These are phyloP conservation scores for Thalassiosira profunda DNA, from an alignment of 108 stramenopile genomes.

Conservation along the genomic window DNA sequence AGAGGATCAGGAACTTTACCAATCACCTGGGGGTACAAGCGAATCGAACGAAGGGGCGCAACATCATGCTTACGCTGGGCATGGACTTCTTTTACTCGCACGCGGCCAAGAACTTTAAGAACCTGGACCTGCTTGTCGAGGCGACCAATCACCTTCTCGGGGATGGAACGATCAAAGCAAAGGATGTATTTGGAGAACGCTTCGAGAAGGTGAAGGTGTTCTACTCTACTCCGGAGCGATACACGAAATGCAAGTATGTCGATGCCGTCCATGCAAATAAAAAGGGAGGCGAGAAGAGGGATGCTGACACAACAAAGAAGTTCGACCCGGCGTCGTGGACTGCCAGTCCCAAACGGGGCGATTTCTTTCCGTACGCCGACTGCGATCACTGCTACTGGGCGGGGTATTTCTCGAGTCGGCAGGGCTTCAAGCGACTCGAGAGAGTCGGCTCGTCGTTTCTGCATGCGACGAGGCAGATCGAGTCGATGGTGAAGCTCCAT, in stretches of 20 bases:
- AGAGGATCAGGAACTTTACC: slow-evolving; percentile 58
- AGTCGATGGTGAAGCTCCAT: slow-evolving; percentile 47
- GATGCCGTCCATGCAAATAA: slow-evolving; percentile 69
- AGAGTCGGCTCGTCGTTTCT: slow-evolving; percentile 80
- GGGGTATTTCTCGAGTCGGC: slow-evolving; percentile 93
- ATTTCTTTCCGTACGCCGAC: slow-evolving; percentile 97
- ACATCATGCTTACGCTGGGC: slow-evolving; percentile 94
- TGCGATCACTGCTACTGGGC: slow-evolving; percentile 95
- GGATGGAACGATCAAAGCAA: slow-evolving; percentile 28
- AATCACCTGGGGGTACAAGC: slow-evolving; percentile 59
- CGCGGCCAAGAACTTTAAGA: slow-evolving; percentile 55
- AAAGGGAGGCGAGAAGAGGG: background rate
- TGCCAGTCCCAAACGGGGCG: slow-evolving; percentile 71
- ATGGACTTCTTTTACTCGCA: slow-evolving; percentile 70
- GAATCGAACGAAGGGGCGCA: slow-evolving; percentile 72
- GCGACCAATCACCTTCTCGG: slow-evolving; percentile 28
- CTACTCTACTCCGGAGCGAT: slow-evolving; percentile 87
- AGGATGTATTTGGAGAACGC: slow-evolving; percentile 52
- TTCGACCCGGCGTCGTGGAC: slow-evolving; percentile 17
- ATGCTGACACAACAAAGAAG: background rate
- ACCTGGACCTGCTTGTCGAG: slow-evolving; percentile 63
- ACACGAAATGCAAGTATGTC: slow-evolving; percentile 78
- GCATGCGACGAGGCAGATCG: slow-evolving; percentile 78
- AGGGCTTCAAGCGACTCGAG: slow-evolving; percentile 87
- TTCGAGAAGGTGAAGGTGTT: slow-evolving; percentile 85